These are phyloP conservation scores for Cyclocybe aegerita DNA, from an alignment of 768 basidiomycete genomes.

Conservation along the genomic window DNA sequence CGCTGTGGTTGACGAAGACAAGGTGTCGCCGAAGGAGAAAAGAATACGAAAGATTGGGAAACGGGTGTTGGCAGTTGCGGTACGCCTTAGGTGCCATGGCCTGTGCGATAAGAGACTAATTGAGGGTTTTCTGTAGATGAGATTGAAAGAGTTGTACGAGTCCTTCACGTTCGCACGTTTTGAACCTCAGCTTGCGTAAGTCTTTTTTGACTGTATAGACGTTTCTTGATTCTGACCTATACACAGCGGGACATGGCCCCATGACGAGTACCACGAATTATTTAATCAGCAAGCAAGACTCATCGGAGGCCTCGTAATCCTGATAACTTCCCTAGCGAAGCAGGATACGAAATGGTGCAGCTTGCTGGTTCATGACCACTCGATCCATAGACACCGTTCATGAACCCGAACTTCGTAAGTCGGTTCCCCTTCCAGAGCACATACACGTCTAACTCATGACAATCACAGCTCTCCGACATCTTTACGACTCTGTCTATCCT, in stretches of 20 bases:
- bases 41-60: conserved; percentile 34
- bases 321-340: conserved; percentile 39
- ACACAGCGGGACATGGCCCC: conserved; percentile 40
- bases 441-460: not conserved
- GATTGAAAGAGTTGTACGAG: conserved; percentile 33
- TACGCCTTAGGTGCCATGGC: conserved; percentile 13
- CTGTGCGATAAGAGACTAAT: too few relatives aligned
- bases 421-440: not conserved
- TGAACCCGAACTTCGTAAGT: conserved; percentile 45
- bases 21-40: conserved; percentile 35
- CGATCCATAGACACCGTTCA: conserved; percentile 33
- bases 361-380: conserved; percentile 31
- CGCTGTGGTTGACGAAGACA: conserved; percentile 15
- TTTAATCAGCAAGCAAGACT: conserved; percentile 26
- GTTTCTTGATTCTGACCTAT: not conserved
- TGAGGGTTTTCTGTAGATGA: conserved; percentile 22
- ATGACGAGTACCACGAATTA: conserved; percentile 33
- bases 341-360: conserved; percentile 44
- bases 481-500: conserved; percentile 41
- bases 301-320: not conserved
- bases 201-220: not conserved
- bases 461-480: conserved; percentile 38
- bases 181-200: conserved; percentile 43
- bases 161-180: conserved; percentile 38
- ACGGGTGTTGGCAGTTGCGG: conserved; percentile 33